A percentile compares a stretch with the other conserved stretches of the same genome.
These are phyloP conservation scores for Xylaria nigripes DNA, from an alignment of 495 filamentous ascomycete genomes.

Conservation along the genomic window DNA sequence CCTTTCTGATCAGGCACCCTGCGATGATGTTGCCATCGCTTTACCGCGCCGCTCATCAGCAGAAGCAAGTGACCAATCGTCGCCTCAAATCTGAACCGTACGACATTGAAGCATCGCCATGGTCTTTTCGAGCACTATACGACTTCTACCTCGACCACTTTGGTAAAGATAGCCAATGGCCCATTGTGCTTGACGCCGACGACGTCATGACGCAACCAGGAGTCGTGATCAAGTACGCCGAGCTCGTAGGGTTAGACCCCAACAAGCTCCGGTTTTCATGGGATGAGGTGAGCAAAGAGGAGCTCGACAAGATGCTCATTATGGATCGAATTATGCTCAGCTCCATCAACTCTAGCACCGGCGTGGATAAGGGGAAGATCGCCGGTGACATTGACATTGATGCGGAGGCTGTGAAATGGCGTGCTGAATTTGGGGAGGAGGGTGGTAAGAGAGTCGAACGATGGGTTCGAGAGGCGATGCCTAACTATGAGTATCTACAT, in stretches of 20 bases:
- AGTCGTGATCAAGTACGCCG: conserved; percentile 28
- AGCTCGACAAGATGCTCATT: not conserved
- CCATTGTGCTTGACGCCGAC: conserved; percentile 38
- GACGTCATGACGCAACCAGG: conserved; percentile 33
- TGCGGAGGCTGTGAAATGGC: conserved; percentile 39
- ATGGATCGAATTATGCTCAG: conserved; percentile 23
- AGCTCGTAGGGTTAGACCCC: conserved; percentile 31
- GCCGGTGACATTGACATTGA: conserved; percentile 28
- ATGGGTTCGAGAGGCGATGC: conserved; percentile 33
- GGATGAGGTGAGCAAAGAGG: conserved; percentile 21
- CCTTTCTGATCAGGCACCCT: conserved; percentile 39
- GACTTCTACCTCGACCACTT: conserved; percentile 28
- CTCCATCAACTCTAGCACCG: conserved; percentile 28
- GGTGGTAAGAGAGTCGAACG: conserved; percentile 27
- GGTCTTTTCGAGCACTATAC: conserved; percentile 30
- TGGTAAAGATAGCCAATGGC: conserved; percentile 16
- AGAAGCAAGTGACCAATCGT: conserved; percentile 3
- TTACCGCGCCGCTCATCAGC: conserved; percentile 25
- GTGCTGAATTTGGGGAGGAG: conserved; percentile 38
- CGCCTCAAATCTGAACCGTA: conserved; percentile 10
- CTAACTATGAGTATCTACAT: conserved; percentile 41
- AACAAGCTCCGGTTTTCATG: conserved; percentile 32
- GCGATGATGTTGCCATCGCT: conserved; percentile 33
- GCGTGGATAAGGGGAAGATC: conserved; percentile 32
- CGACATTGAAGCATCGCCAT: conserved; percentile 21